A percentile compares a stretch with the other conserved stretches of the same genome.
phyloP scores from a whole-genome alignment of 2,329 filamentous ascomycete species.

The Aspergillus ibericus region DNA sequence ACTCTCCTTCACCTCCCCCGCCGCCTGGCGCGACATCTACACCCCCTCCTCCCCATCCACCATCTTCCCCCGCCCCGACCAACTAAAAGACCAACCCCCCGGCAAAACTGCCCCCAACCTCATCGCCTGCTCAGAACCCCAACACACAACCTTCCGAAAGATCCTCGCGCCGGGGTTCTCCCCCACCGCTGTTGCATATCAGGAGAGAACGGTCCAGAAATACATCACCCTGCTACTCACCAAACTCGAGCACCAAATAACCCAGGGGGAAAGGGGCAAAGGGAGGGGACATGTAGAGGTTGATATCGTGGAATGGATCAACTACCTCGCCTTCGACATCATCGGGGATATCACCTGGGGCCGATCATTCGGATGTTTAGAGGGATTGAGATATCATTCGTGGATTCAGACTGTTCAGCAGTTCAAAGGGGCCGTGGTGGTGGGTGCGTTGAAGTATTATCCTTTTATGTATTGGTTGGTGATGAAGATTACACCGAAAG shows the following conservation, averaged over 20 bases:
- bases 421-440: not conserved
- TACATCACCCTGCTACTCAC: constrained; percentile 21
- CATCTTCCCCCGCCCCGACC: not conserved
- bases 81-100: constrained; percentile 16
- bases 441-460: constrained; percentile 2
- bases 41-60: not conserved
- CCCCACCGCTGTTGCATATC: constrained; percentile 18
- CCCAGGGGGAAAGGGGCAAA: not conserved
- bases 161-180: constrained; percentile 25
- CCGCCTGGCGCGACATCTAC: constrained; percentile 37
- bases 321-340: constrained; percentile 15
- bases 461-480: not conserved
- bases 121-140: constrained; percentile 12
- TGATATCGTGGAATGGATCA: constrained; percentile 13
- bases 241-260: constrained; percentile 11
- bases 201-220: constrained; percentile 24
- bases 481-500: not conserved
- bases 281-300: not conserved
- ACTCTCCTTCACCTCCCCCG: constrained; percentile 34
- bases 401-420: constrained; percentile 8
- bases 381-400: not conserved
- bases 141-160: constrained; percentile 21
- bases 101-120: constrained; percentile 10
- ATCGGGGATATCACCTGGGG: constrained; percentile 15
- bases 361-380: constrained; percentile 6